Conservation (phyloP, 805 yeast genomes). For the Vanderwaltozyma polyspora region DNA sequence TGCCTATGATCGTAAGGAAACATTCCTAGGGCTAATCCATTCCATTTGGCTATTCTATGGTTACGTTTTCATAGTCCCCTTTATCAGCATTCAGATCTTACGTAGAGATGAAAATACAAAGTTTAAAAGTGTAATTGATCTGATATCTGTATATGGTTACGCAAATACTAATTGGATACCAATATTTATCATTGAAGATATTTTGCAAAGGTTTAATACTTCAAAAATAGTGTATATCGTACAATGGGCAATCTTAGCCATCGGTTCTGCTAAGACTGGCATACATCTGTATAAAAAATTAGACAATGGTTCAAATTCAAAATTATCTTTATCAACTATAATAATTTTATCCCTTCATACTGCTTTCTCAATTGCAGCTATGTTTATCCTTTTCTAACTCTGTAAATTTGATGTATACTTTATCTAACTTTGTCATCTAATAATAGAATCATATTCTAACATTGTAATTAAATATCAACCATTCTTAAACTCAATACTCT, state of each 20-base stretch:
- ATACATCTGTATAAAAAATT: slow-evolving; percentile 5
- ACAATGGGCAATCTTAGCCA: slow-evolving; percentile 4
- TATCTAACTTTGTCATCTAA: no score
- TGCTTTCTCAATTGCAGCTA: slow-evolving; percentile 12
- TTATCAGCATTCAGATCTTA: slow-evolving; percentile 14
- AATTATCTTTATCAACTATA: slow-evolving; percentile 5
- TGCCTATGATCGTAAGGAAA: slow-evolving; percentile 41
- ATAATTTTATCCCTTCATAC: slow-evolving; percentile 9
- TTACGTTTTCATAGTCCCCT: slow-evolving; percentile 60
- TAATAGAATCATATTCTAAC: no score
- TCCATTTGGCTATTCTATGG: slow-evolving; percentile 67
- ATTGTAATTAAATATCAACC: no score
- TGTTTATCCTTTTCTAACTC: slow-evolving; percentile 11
- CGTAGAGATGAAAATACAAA: slow-evolving; percentile 1
- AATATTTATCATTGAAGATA: slow-evolving; percentile 36
- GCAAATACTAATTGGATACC: slow-evolving; percentile 82
- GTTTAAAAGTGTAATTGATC: slow-evolving; percentile 33
- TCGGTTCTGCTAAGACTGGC: slow-evolving; percentile 6
- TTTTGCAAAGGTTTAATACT: slow-evolving; percentile 3
- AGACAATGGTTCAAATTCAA: slow-evolving; percentile 1
- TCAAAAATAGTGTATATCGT: not conserved
- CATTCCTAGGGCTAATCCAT: slow-evolving; percentile 51
- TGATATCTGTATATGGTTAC: slow-evolving; percentile 75
- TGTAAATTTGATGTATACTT: no score
- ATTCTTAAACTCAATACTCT: no score